These are phyloP conservation scores for Lagenaria siceraria DNA, from an alignment of 306 rosid species.

Conservation along the genomic window DNA sequence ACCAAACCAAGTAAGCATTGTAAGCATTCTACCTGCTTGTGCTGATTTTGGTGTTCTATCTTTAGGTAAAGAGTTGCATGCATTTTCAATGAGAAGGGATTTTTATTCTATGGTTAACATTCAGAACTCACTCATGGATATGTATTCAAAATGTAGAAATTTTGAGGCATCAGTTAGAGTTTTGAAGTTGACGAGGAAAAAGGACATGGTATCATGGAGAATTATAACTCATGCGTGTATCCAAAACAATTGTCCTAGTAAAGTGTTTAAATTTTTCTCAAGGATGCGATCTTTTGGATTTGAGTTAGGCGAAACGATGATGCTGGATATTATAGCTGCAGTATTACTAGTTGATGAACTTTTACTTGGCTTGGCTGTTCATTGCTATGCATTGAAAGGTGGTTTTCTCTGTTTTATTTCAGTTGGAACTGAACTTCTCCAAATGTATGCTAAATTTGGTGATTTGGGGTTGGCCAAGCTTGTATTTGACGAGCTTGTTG, in stretches of 20 bases:
- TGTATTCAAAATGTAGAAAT: slow-evolving; percentile 14
- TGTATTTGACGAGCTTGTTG: slow-evolving; percentile 11
- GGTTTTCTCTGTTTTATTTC: slow-evolving; percentile 12
- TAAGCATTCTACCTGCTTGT: slow-evolving; percentile 16
- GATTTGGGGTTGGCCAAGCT: slow-evolving; percentile 5
- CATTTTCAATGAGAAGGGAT: slow-evolving; percentile 9
- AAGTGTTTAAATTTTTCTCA: slow-evolving; percentile 5
- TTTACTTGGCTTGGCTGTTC: slow-evolving; percentile 8
- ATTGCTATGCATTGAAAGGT: slow-evolving; percentile 4
- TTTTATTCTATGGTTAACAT: neutral
- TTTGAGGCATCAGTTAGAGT: slow-evolving; percentile 8
- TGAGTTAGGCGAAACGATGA: neutral
- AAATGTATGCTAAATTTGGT: slow-evolving; percentile 16
- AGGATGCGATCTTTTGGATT: neutral
- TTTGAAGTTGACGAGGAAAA: neutral
- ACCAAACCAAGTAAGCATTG: slow-evolving; percentile 14
- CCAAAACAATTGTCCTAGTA: slow-evolving; percentile 3
- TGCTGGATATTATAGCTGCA: neutral
- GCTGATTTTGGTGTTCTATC: slow-evolving; percentile 9
- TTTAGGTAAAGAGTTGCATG: slow-evolving; percentile 13
- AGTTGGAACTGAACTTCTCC: slow-evolving; percentile 10
- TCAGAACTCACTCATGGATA: slow-evolving; percentile 11
- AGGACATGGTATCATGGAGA: slow-evolving; percentile 12
- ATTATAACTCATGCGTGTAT: slow-evolving; percentile 12
- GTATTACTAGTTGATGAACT: slow-evolving; percentile 2